These are phyloP conservation scores for Stephania cephalantha DNA, from an alignment of 164 flowering plant genomes.

Conservation along the genomic window DNA sequence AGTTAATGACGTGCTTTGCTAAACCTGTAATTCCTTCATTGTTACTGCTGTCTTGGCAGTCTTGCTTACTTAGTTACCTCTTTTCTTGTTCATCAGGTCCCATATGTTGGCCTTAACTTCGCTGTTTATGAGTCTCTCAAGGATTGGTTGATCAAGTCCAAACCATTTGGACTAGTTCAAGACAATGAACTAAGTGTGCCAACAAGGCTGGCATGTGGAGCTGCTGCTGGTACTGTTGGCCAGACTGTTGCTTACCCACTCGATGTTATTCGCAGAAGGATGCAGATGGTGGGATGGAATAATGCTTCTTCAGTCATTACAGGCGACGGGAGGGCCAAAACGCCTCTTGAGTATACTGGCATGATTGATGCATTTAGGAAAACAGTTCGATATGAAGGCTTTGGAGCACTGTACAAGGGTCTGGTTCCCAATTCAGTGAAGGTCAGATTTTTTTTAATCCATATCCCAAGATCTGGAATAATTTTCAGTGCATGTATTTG, in stretches of 20 bases:
- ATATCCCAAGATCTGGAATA: not conserved
- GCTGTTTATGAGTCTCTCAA: constrained; percentile 96
- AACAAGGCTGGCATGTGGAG: constrained; percentile 91
- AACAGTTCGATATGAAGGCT: constrained; percentile 86
- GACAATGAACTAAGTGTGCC: constrained; percentile 64
- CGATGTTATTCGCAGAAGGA: constrained; percentile 91
- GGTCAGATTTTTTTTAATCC: constrained; percentile 37
- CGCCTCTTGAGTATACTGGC: constrained; percentile 64
- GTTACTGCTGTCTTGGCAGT: no score
- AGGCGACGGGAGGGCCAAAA: constrained; percentile 71
- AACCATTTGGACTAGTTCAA: constrained; percentile 60
- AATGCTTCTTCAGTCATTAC: constrained; percentile 76
- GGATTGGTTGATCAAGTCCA: constrained; percentile 66
- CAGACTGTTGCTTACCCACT: constrained; percentile 98
- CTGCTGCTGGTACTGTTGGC: constrained; percentile 95
- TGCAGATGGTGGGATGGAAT: constrained; percentile 99
- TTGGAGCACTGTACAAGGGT: constrained; percentile 93
- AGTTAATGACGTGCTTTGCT: not conserved
- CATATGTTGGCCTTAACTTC: constrained; percentile 95
- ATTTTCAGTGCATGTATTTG: not conserved
- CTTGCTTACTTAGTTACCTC: not conserved
- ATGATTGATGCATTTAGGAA: constrained; percentile 95
- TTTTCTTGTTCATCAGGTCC: constrained; percentile 44
- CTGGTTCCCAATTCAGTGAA: constrained; percentile 95
- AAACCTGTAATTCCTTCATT: no score